Conservation (phyloP, 352 stramenopile species). For the Aphanomyces stellatus region DNA sequence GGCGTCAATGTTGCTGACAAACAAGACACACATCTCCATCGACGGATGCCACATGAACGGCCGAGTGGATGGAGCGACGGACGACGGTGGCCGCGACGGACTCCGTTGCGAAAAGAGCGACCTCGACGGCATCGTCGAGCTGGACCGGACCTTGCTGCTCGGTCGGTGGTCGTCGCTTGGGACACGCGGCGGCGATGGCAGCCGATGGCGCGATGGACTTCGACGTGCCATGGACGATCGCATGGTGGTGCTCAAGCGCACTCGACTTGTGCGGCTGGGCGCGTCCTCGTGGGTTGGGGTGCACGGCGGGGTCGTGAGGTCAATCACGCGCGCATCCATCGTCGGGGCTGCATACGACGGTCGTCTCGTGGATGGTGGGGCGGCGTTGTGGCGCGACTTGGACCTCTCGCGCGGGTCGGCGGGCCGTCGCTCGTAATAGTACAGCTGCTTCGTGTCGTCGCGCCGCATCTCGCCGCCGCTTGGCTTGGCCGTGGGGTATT, state of each 20-base stretch:
- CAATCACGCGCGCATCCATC: too few species aligned
- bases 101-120: background rate
- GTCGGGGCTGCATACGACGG: too few species aligned
- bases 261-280: too few species aligned
- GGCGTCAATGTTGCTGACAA: background rate
- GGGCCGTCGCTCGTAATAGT: background rate
- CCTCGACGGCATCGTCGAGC: background rate
- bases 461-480: too few species aligned
- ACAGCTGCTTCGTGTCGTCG: background rate
- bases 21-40: conserved; percentile 1
- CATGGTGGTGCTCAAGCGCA: too few species aligned
- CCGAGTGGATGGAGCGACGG: background rate
- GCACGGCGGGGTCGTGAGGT: too few species aligned
- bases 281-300: too few species aligned
- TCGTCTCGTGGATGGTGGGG: background rate
- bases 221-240: too few species aligned
- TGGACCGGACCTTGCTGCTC: background rate
- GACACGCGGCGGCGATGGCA: too few species aligned
- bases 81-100: background rate
- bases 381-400: background rate
- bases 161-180: too few species aligned
- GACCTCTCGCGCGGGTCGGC: background rate
- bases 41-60: background rate
- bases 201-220: too few species aligned
- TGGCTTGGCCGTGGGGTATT: too few species aligned